A percentile compares a stretch with the other conserved stretches of the same genome.
These are phyloP conservation scores for Sporisorium sorghi DNA, from an alignment of 1,284 basidiomycete species.

Conservation along the genomic window DNA sequence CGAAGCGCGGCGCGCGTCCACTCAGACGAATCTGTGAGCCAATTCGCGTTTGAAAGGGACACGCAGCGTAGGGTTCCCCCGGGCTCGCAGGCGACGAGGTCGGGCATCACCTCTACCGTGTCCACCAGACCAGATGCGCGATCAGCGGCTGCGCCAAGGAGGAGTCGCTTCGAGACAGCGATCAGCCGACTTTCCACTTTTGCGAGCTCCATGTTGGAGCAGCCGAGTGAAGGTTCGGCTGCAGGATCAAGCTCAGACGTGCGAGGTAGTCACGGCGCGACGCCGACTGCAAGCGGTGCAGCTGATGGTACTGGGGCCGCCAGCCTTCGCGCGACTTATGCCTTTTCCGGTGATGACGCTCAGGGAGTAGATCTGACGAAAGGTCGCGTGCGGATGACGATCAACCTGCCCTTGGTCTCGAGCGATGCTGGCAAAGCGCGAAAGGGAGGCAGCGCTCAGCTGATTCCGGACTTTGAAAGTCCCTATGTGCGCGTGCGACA, in stretches of 20 bases:
- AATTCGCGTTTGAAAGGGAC: background rate
- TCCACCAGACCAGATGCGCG: conserved; percentile 9
- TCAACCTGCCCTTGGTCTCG: conserved; percentile 65
- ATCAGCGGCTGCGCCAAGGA: conserved; percentile 12
- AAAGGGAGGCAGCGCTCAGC: conserved; percentile 48
- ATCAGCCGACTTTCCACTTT: conserved; percentile 62
- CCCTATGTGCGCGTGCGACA: conserved; percentile 66
- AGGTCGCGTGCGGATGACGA: conserved; percentile 65
- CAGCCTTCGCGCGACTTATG: conserved; percentile 61
- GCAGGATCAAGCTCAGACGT: background rate
- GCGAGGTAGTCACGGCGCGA: conserved; percentile 4
- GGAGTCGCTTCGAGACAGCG: conserved; percentile 52
- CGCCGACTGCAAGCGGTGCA: background rate
- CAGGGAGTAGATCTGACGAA: conserved; percentile 61
- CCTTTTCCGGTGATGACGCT: conserved; percentile 64
- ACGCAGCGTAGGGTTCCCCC: background rate
- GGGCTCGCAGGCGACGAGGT: conserved; percentile 7
- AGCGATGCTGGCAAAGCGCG: conserved; percentile 38
- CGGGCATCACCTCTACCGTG: conserved; percentile 20
- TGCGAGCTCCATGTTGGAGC: conserved; percentile 60
- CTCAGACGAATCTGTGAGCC: background rate
- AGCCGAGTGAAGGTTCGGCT: conserved; percentile 23
- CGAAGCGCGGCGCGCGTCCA: background rate
- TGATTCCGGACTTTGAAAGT: conserved; percentile 67
- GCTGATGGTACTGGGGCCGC: conserved; percentile 9